Evolutionary conservation across 768 basidiomycete genomes (phyloP), one percentile per base, ranked within the genome.

Genomic region (Trichaptum fuscoviolaceum): DNA sequence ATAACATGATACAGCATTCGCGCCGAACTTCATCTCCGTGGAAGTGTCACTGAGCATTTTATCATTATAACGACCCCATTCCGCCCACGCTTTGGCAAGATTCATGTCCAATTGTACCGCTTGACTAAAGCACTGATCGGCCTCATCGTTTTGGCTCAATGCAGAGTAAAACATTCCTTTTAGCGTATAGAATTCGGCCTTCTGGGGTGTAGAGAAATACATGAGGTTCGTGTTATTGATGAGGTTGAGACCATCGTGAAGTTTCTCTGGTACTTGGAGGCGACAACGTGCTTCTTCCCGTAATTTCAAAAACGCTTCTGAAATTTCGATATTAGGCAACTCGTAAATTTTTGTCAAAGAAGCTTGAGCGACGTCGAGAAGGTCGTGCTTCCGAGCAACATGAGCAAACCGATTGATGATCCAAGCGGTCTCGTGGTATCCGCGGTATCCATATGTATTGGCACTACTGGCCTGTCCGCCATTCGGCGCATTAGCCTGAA

Each of bases 381-480:
- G 84, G 68, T 96, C 92, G 73, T 99, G 97, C 77, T 99, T 96
- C 66, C 97, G 85, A 24, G 97, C 97, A 65, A 98, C 95, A 77
- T 99, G 96, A 9, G 97, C 97, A 73, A 99, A 99, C 18, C 97
- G 90, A 75, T 99, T 99, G 81, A 99, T 98, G 74, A 97, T 99
- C 97, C 97, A 99, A 7, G 97, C 97, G 0, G 95, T 99, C 80
- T 99, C 97, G 74, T 99, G 97, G 76, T 93, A 98, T 8, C 97
- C 97, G 63, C 97, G 87, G 75, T 94, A 99, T 7, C 95, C 96
- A 73, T 88, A 92, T 1, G 93, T 95, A 66, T 88, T 92, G 15
- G 83, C 78, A 58, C 80, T 82, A 57, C 81, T 80, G 26, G 78
- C 78, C 70, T 86, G 86, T 17, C 25, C 57, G 36, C 67, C 67